Percentiles rank a stretch among this genome's conserved stretches.
Evolutionary conservation across 1,284 basidiomycete genomes (phyloP).

Genomic region (Cryptococcus amylolentus): DNA sequence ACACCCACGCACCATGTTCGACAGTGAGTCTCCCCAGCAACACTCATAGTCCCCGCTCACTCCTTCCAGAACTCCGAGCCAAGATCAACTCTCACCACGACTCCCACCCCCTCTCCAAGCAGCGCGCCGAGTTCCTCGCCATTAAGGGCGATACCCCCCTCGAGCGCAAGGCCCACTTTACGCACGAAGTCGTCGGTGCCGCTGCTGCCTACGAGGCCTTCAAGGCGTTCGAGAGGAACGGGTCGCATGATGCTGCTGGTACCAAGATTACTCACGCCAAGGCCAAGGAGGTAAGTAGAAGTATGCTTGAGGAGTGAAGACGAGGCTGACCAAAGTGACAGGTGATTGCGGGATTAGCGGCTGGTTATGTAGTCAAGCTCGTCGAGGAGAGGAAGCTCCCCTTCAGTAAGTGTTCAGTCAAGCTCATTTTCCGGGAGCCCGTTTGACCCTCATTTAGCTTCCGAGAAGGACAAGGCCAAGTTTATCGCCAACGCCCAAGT

Average conservation of each 20-base stretch:
- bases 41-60: background rate
- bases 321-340: conserved; percentile 3
- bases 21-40: background rate
- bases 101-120: conserved; percentile 23
- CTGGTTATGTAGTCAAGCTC: conserved; percentile 26
- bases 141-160: conserved; percentile 26
- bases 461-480: conserved; percentile 25
- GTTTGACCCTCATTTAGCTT: conserved; percentile 10
- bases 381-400: conserved; percentile 37
- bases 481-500: conserved; percentile 29
- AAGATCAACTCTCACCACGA: conserved; percentile 21
- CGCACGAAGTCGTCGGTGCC: conserved; percentile 33
- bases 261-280: conserved; percentile 27
- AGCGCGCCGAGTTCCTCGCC: conserved; percentile 35
- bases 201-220: conserved; percentile 38
- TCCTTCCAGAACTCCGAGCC: conserved; percentile 19
- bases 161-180: conserved; percentile 38
- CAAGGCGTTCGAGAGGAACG: conserved; percentile 32
- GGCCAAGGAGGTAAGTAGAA: conserved; percentile 20
- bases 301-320: background rate
- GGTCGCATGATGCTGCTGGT: conserved; percentile 14
- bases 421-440: background rate
- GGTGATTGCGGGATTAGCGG: conserved; percentile 33
- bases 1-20: background rate
- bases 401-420: conserved; percentile 25